Percentiles rank a stretch among this genome's conserved stretches.
phyloP scores from a whole-genome alignment of 108 stramenopile genomes.

The Conticribra weissflogii region DNA sequence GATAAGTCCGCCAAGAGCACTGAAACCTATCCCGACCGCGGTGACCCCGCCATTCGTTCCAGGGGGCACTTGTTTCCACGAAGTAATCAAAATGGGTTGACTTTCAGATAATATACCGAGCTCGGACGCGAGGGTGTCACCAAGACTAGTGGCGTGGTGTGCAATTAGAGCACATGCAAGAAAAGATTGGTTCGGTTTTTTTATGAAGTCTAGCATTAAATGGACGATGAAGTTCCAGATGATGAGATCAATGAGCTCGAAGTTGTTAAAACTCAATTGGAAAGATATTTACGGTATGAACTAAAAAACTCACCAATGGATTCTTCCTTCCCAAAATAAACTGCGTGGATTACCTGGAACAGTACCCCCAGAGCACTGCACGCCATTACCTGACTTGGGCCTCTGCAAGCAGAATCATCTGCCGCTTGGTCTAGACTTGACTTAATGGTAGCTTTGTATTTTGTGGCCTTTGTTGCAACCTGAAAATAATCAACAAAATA shows the following conservation, averaged over 20 bases:
- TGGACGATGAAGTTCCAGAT: too few relatives aligned
- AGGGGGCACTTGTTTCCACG: slow-evolving; percentile 60
- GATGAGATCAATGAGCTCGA: too few relatives aligned
- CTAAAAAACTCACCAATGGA: slow-evolving; percentile 48
- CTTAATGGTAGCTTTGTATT: slow-evolving; percentile 64
- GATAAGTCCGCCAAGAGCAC: slow-evolving; percentile 64
- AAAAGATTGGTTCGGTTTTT: slow-evolving; percentile 33
- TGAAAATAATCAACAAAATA: slow-evolving; percentile 15
- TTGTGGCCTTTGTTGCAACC: slow-evolving; percentile 74
- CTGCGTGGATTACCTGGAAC: slow-evolving; percentile 58
- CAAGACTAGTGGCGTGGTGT: slow-evolving; percentile 82
- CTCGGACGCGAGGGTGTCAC: slow-evolving; percentile 85
- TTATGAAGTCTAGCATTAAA: slow-evolving; percentile 28
- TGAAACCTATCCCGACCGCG: slow-evolving; percentile 57
- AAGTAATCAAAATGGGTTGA: slow-evolving; percentile 68
- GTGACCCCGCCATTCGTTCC: slow-evolving; percentile 89
- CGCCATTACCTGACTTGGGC: slow-evolving; percentile 74
- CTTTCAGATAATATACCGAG: slow-evolving; percentile 70
- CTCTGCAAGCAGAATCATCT: slow-evolving; percentile 50
- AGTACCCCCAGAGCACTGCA: slow-evolving; percentile 64
- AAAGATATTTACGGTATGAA: too few relatives aligned
- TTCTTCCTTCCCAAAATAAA: slow-evolving; percentile 58
- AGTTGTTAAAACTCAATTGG: too few relatives aligned
- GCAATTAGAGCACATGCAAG: slow-evolving; percentile 73
- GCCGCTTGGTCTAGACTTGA: slow-evolving; percentile 53